Evolutionary conservation across 306 rosid species (phyloP).

Genomic region (Acacia crassicarpa): DNA sequence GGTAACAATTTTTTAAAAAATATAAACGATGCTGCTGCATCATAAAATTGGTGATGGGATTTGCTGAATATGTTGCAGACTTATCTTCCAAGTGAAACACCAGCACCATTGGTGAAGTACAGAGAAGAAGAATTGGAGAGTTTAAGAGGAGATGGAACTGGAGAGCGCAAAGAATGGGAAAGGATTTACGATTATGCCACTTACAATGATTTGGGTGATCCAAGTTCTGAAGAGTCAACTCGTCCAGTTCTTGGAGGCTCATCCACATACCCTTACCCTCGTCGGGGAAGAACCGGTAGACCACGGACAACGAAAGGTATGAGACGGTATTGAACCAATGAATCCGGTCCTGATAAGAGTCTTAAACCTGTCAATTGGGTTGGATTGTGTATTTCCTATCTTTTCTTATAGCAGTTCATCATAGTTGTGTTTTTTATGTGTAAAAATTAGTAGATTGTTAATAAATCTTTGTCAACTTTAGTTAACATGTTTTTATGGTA

Average conservation of each 20-base stretch:
- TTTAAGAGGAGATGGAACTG: slow-evolving; percentile 62
- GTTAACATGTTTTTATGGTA: not conserved
- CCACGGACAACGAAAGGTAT: slow-evolving; percentile 48
- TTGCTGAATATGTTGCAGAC: slow-evolving; percentile 34
- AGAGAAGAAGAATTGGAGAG: slow-evolving; percentile 45
- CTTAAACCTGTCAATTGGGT: too few relatives aligned
- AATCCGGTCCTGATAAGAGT: too few relatives aligned
- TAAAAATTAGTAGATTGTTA: not conserved
- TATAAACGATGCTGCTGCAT: not conserved
- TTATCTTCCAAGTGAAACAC: slow-evolving; percentile 45
- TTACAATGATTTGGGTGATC: not conserved
- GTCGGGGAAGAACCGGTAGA: slow-evolving; percentile 83
- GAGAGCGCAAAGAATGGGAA: slow-evolving; percentile 63
- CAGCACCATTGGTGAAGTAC: slow-evolving; percentile 28
- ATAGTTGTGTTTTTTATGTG: not conserved
- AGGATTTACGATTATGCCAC: slow-evolving; percentile 65
- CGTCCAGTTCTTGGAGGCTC: slow-evolving; percentile 75
- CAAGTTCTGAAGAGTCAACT: slow-evolving; percentile 30
- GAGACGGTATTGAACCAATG: too few relatives aligned
- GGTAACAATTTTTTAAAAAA: slow-evolving; percentile 11
- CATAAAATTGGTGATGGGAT: not conserved
- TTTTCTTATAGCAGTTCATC: too few relatives aligned
- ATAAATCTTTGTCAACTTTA: not conserved
- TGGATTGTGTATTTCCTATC: too few relatives aligned
- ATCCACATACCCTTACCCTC: slow-evolving; percentile 60